Evolutionary conservation across 768 basidiomycete species (phyloP).

Genomic region (Rossbeevera mucosa): DNA sequence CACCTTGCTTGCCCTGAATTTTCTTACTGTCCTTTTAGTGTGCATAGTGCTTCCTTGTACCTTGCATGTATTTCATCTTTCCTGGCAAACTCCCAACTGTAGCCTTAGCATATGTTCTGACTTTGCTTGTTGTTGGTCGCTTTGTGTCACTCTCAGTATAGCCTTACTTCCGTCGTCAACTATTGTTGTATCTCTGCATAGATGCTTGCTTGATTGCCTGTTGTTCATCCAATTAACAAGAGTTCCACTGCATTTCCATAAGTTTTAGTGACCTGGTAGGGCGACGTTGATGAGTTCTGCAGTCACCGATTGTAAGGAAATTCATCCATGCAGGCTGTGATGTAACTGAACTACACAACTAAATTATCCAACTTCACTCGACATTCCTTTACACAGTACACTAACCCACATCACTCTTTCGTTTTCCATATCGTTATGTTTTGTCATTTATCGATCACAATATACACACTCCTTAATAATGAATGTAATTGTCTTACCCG

Average conservation of each 20-base stretch:
- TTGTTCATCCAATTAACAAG: too few relatives aligned
- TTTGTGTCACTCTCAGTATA: neutral
- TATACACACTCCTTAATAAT: slow-evolving; percentile 9
- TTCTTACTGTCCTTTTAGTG: neutral
- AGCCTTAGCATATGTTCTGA: neutral
- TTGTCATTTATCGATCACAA: neutral
- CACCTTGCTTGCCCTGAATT: neutral
- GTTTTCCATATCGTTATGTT: slow-evolving; percentile 8
- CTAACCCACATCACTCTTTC: neutral
- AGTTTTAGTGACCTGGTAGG: too few relatives aligned
- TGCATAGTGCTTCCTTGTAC: neutral
- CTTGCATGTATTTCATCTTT: neutral
- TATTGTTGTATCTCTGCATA: neutral
- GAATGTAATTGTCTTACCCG: neutral
- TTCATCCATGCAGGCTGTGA: slow-evolving; percentile 1
- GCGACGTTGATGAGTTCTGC: neutral
- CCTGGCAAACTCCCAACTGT: neutral
- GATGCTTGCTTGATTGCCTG: neutral
- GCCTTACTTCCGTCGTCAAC: neutral
- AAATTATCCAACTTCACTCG: neutral
- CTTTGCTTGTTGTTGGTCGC: neutral
- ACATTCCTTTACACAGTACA: neutral
- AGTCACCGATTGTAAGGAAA: slow-evolving; percentile 10
- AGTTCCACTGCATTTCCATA: too few relatives aligned
- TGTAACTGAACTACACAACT: neutral